phyloP scores from a whole-genome alignment of 148 eudicot genomes.

The Agrostemma githago region DNA sequence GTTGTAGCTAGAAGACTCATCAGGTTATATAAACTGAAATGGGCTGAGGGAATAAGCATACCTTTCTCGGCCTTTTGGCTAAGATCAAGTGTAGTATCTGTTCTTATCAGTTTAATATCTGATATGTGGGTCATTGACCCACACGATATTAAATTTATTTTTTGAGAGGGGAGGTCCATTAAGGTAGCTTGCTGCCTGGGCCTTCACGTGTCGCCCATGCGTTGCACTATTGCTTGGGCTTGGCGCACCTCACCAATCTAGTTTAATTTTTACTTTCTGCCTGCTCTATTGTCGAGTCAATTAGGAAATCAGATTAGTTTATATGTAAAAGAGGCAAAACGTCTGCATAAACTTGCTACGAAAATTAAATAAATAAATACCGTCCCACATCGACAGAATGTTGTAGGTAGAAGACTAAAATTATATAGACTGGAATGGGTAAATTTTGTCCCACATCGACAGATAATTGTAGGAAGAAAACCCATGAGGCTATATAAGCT shows the following conservation, averaged over 20 bases:
- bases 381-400: no score
- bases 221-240: slow-evolving; percentile 27
- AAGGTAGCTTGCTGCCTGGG: slow-evolving; percentile 23
- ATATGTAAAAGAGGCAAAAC: neutral
- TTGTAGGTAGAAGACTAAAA: no score
- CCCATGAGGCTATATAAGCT: no score
- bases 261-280: no score
- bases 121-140: slow-evolving; percentile 46
- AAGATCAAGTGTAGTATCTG: slow-evolving; percentile 77
- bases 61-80: slow-evolving; percentile 63
- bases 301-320: no score
- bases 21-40: no score
- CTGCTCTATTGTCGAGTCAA: no score
- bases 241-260: no score
- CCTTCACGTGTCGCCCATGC: slow-evolving; percentile 20
- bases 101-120: slow-evolving; percentile 77
- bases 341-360: neutral
- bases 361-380: no score
- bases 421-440: no score
- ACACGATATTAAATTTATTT: slow-evolving; percentile 48
- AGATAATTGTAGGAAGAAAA: no score
- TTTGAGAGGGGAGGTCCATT: slow-evolving; percentile 18
- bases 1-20: neutral
- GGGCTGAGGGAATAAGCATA: slow-evolving; percentile 6
- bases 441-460: no score